Conservation (phyloP, 2,329 filamentous ascomycete genomes). For the Massarina eburnea region DNA sequence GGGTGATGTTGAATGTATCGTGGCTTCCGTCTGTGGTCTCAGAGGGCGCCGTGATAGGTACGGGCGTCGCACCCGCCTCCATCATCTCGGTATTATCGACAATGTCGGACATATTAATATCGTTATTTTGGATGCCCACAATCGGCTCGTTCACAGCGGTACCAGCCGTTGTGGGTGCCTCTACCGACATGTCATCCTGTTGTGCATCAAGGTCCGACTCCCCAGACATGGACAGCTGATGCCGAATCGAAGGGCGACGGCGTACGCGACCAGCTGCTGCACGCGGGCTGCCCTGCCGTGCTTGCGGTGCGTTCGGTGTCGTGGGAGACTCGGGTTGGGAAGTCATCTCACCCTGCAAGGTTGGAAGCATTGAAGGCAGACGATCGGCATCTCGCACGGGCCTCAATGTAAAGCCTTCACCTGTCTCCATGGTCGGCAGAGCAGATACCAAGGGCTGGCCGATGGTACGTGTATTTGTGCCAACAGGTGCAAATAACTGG, state of each 20-base stretch:
- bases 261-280: conserved; percentile 57
- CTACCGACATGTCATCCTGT: conserved; percentile 78
- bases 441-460: conserved; percentile 69
- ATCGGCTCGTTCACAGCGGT: conserved; percentile 70
- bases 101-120: conserved; percentile 86
- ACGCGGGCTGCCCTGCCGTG: conserved; percentile 41
- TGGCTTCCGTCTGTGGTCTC: conserved; percentile 73
- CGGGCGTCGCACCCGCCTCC: conserved; percentile 66
- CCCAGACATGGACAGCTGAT: conserved; percentile 82
- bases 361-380: conserved; percentile 82
- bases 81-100: conserved; percentile 80
- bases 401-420: conserved; percentile 72
- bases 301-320: conserved; percentile 41
- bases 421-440: conserved; percentile 66
- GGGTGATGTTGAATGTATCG: conserved; percentile 92
- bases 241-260: conserved; percentile 81
- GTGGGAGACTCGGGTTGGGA: conserved; percentile 81
- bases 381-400: conserved; percentile 85
- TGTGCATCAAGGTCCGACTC: conserved; percentile 80
- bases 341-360: conserved; percentile 62
- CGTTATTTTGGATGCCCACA: conserved; percentile 74
- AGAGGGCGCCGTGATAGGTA: conserved; percentile 76
- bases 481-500: conserved; percentile 31
- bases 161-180: conserved; percentile 73
- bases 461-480: conserved; percentile 46